Conservation (phyloP, 306 rosid species). For the Casuarina equisetifolia region DNA sequence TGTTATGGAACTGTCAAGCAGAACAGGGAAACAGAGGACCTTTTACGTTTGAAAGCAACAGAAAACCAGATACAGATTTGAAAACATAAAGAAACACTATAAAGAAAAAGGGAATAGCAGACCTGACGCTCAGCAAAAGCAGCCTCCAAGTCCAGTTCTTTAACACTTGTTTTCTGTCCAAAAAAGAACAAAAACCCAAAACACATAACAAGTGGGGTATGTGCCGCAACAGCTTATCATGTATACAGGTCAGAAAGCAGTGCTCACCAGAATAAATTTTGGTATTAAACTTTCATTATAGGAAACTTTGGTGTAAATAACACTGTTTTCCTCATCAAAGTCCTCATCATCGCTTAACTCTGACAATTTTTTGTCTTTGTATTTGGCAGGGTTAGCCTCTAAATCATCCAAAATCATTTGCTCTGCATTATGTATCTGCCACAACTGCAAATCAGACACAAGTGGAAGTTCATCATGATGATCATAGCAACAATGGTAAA, state of each 20-base stretch:
- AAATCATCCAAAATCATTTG: conserved; percentile 83
- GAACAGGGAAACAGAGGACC: neutral
- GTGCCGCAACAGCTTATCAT: conserved; percentile 25
- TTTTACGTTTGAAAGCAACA: conserved; percentile 14
- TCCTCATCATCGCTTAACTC: conserved; percentile 74
- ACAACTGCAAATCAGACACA: conserved; percentile 59
- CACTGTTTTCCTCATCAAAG: conserved; percentile 72
- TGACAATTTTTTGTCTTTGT: conserved; percentile 63
- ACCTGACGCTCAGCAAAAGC: conserved; percentile 93
- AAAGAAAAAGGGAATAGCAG: conserved; percentile 22
- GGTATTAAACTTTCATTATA: conserved; percentile 69
- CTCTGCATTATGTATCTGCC: conserved; percentile 94
- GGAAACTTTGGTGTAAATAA: conserved; percentile 58
- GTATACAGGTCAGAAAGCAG: conserved; percentile 20
- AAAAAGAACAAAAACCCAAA: conserved; percentile 17
- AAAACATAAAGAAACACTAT: neutral
- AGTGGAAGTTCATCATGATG: conserved; percentile 21
- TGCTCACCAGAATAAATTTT: conserved; percentile 69
- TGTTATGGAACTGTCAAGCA: conserved; percentile 49
- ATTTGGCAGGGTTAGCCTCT: conserved; percentile 78
- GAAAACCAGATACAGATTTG: neutral
- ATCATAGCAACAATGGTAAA: neutral
- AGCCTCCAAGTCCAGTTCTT: conserved; percentile 89
- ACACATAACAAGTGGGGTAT: conserved; percentile 32
- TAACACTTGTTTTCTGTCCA: conserved; percentile 80